Base-by-base conservation (phyloP, 2,329 filamentous ascomycete species). In the Trichophyton verrucosum region DNA sequence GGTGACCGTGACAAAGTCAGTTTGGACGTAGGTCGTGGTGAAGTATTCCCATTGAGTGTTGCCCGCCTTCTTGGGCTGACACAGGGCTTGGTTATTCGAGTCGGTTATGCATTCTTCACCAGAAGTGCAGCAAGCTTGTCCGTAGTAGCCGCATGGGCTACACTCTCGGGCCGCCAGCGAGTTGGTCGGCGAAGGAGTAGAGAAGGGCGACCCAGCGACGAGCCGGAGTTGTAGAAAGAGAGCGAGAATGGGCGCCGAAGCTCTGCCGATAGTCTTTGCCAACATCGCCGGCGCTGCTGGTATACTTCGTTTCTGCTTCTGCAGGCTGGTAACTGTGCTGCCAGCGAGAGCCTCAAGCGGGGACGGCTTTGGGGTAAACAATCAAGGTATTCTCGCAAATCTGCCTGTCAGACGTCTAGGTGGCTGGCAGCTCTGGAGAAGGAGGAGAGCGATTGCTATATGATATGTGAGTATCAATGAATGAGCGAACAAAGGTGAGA, bases 11-110 rank as follows among this genome's bases (percentile, higher is more conserved):
- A 78, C 70, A 5, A 77, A 72, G 59, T 79, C 78, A 11, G 81
- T 84, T 68, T 82, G 64, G 11, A 81, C 75, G 66, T 74, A 84
- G 4, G 80, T 83, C 1, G 80, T 81, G 17, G 82, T 86, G 67
- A 75, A 82, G 70, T 79, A 80, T 63, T 79, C 69, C 81, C 81
- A 85, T 63, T 74, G 70, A n/a, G 79, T 79, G 13, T 68, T 67
- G 17, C 46, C 61, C 24, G 58, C 11, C 6, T 60, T 60, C 60
- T 66, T 57, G 59, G 65, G 66, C 36, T 69, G 67, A 66, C 81
- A 83, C 64, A 76, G 73, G 44, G 80, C 81, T 69, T 81, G 72
- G 62, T 75, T 71, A 62, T 71, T 71, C 62, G 71, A 65, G 67
- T 81, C 77, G 61, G 80, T 82, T 65, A 72, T 75, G 72, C 81